Percentiles rank a stretch among this genome's conserved stretches.
These are phyloP conservation scores for Ophiostoma fasciatum DNA, from an alignment of 2,329 filamentous ascomycete species.

Conservation along the genomic window DNA sequence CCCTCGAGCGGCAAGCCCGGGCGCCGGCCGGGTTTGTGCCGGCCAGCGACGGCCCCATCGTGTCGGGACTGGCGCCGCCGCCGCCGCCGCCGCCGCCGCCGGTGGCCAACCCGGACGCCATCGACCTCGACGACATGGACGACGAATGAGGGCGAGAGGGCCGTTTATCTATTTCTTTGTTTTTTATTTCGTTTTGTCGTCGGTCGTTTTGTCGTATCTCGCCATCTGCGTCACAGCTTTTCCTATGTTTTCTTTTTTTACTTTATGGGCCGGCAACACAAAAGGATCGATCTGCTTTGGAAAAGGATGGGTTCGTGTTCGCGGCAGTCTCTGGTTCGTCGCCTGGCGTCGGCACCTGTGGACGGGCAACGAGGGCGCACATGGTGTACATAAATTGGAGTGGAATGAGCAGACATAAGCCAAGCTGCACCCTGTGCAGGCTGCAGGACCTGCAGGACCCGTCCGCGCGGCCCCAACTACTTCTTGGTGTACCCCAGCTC, in stretches of 20 bases:
- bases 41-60: constrained; percentile 54
- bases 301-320: too few relatives aligned
- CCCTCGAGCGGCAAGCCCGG: constrained; percentile 72
- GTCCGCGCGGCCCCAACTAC: background rate
- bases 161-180: background rate
- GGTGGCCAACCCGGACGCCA: constrained; percentile 67
- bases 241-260: constrained; percentile 5
- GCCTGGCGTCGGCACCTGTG: too few relatives aligned
- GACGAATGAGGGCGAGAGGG: constrained; percentile 21
- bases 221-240: background rate
- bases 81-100: constrained; percentile 27
- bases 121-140: constrained; percentile 62
- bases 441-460: too few relatives aligned
- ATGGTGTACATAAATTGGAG: too few relatives aligned
- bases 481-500: constrained; percentile 32
- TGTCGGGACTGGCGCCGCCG: constrained; percentile 19
- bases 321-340: too few relatives aligned
- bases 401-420: too few relatives aligned
- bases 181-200: background rate
- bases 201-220: background rate
- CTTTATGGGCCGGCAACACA: background rate
- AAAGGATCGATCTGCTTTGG: too few relatives aligned
- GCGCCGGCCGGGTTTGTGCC: constrained; percentile 86
- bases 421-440: too few relatives aligned
- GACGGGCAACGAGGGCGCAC: too few relatives aligned